Base-by-base conservation (phyloP, 2,329 filamentous ascomycete species). In the Monilinia laxa region DNA sequence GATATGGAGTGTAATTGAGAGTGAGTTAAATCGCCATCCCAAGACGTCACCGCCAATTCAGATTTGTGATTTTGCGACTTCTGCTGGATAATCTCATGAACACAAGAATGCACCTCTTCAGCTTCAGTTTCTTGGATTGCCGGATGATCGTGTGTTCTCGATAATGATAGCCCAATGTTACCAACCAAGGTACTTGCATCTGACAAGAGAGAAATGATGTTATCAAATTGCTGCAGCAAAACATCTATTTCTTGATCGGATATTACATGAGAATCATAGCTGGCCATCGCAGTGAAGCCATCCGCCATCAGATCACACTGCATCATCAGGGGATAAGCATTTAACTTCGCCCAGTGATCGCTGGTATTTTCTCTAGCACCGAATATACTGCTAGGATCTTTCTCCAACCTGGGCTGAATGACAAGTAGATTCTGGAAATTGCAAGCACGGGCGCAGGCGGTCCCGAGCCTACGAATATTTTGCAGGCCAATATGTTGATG, bases 11-110 rank as follows among this genome's bases (percentile, higher is more conserved):
- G 71, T 7, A 75, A 60, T 49, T 74, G 66, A 0, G 28, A n/a
- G 62, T 74, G 74, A 3, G 71, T 73, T 4, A 75, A 49, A 35
- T 71, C 62, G 1, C 70, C 73, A 68, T 76, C 75, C 63, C 63
- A 65, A 52, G 63, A 58, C 14, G 55, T 59, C 23, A 65, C 52
- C 11, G 63, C 63, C 42, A 59, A 7, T 42, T 58, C 54, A 16
- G 11, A 40, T n/a, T 20, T 18, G 4, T 18, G 40, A 4, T 25
- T 31, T 10, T 51, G 18, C 11, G 49, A 42, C n/a, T 20, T 31
- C 20, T 42, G 35, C 4, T 4, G 35, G 52, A 75, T 67, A 20
- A 69, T 25, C 10, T 74, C 68, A 58, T 75, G 72, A 23, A 73
- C 67, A 51, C 60, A 68, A 11, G 25, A 54, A 11, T 65, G 23